Evolutionary conservation across 441 rosid species (phyloP), one percentile per base, ranked within the genome.

Genomic region (Aleurites moluccanus): DNA sequence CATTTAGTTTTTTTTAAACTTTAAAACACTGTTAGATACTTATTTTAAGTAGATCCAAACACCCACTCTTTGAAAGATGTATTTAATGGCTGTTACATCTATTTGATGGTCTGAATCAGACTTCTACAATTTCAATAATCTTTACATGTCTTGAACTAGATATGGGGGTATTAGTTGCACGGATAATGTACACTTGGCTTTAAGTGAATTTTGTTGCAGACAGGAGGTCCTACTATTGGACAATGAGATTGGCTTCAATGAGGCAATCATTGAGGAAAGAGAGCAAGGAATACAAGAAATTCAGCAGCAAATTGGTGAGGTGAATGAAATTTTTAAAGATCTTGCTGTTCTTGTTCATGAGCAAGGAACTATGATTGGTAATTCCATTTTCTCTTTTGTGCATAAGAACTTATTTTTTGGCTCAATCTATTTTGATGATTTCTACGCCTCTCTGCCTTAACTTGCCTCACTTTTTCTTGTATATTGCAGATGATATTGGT

Each of bases 221-320:
- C 99, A 92, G 73, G 96, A 94, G 78, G 92, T 90, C 74, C 45
- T 94, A 50, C 82, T 92, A 61, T 76, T 92, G 83, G 98, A 94
- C 83, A 94, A 94, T 40, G 99, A 94, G 87, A 87, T 94, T 68
- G 84, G 86, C 64, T 94, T 94, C 80, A 92, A 94, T 27, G 99
- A 91, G 52, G 97, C 98, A 50, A 80, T 94, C 44, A 91, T 94
- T 20, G 98, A 94, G 73, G 99, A 94, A 84, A 89, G 99, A 79
- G 97, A 92, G 55, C 97, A 89, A 49, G 99, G 98, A 57, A 91
- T 92, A 79, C 94, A 90, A 68, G 96, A 92, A 81, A 90, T 94
- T 67, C 97, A 94, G 84, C 86, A 75, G 72, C 98, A 94, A 77
- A 92, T 94, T 78, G 98, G 97, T 18, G 97, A 92, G 85, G 99